These are phyloP conservation scores for Starmerella bombi DNA, from an alignment of 805 yeast genomes.

Conservation along the genomic window DNA sequence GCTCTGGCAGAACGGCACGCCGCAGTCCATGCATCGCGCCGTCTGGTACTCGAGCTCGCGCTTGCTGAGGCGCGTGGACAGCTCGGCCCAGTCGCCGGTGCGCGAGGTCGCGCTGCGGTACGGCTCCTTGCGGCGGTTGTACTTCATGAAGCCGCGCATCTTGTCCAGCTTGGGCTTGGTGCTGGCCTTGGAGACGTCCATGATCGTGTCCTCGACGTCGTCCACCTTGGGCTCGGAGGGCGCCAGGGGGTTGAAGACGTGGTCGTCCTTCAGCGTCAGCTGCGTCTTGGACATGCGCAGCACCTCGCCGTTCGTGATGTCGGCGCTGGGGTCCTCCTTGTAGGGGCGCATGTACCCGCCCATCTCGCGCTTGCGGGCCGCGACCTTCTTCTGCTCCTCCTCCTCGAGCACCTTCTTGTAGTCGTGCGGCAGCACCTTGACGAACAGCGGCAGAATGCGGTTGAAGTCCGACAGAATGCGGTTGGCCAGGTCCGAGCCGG, in stretches of 20 bases:
- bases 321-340: slow-evolving; percentile 72
- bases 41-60: slow-evolving; percentile 84
- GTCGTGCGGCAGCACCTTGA: slow-evolving; percentile 84
- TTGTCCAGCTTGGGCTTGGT: slow-evolving; percentile 53
- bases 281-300: slow-evolving; percentile 30
- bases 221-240: slow-evolving; percentile 63
- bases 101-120: slow-evolving; percentile 69
- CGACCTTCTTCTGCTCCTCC: slow-evolving; percentile 52
- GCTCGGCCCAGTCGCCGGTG: slow-evolving; percentile 83
- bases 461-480: slow-evolving; percentile 75
- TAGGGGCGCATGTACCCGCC: slow-evolving; percentile 48
- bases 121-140: slow-evolving; percentile 74
- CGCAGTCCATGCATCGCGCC: slow-evolving; percentile 99
- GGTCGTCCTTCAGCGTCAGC: slow-evolving; percentile 15
- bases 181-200: slow-evolving; percentile 52
- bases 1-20: slow-evolving; percentile 96
- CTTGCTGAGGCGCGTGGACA: slow-evolving; percentile 65
- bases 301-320: slow-evolving; percentile 82
- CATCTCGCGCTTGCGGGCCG: slow-evolving; percentile 46
- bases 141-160: slow-evolving; percentile 84
- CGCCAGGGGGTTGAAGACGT: slow-evolving; percentile 1
- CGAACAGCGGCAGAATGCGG: slow-evolving; percentile 75
- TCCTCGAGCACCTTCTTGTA: slow-evolving; percentile 78
- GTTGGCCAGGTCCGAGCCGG: slow-evolving; percentile 81
- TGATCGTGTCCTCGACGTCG: slow-evolving; percentile 81